A percentile compares a stretch with the other conserved stretches of the same genome.
Evolutionary conservation across 2,329 filamentous ascomycete species (phyloP).

Genomic region (Dactylonectria macrodidyma): DNA sequence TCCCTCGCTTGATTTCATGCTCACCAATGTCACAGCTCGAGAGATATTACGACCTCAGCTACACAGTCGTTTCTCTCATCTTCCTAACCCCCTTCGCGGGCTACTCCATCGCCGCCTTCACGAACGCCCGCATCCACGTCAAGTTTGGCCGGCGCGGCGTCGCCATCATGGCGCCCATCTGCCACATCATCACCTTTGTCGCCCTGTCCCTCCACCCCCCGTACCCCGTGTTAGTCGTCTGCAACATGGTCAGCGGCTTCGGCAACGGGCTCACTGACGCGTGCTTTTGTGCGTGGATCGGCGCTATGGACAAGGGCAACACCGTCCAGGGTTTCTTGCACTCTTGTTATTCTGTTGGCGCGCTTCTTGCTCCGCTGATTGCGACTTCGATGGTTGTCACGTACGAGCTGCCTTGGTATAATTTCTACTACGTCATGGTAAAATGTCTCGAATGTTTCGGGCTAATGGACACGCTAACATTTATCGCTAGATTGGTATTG

Average conservation of each 20-base stretch:
- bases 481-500: constrained; percentile 56
- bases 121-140: constrained; percentile 73
- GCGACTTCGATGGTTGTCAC: constrained; percentile 78
- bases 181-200: constrained; percentile 74
- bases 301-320: constrained; percentile 78
- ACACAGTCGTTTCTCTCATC: constrained; percentile 73
- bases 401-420: constrained; percentile 73
- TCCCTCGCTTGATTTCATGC: neutral
- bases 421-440: constrained; percentile 81
- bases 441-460: constrained; percentile 44
- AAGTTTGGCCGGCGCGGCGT: constrained; percentile 77
- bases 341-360: constrained; percentile 76
- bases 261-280: constrained; percentile 75
- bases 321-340: constrained; percentile 77
- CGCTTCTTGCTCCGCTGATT: constrained; percentile 74
- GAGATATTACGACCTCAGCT: constrained; percentile 71
- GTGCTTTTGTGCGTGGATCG: constrained; percentile 66
- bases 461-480: constrained; percentile 16
- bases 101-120: constrained; percentile 72
- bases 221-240: constrained; percentile 74
- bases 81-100: constrained; percentile 76
- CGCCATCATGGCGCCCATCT: constrained; percentile 72
- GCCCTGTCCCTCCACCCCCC: constrained; percentile 74
- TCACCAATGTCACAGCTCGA: constrained; percentile 63
- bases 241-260: constrained; percentile 75